Evolutionary conservation across 2,329 filamentous ascomycete species (phyloP).

Genomic region (Clarireedia sp.): DNA sequence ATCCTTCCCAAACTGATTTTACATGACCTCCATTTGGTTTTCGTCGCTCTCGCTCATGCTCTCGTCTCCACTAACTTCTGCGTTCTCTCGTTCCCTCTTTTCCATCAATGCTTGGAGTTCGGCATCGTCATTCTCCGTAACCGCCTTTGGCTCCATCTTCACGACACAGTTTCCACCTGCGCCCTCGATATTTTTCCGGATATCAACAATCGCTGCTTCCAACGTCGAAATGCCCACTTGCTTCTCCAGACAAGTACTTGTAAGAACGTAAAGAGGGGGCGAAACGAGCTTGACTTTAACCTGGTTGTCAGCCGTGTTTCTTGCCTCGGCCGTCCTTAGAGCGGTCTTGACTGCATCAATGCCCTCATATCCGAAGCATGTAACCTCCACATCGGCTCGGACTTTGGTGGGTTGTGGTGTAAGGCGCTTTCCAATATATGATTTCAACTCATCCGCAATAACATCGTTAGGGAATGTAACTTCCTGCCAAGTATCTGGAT

Average conservation of each 20-base stretch:
- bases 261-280: constrained; percentile 91
- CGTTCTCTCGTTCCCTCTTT: constrained; percentile 96
- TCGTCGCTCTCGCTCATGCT: constrained; percentile 94
- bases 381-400: constrained; percentile 93
- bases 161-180: constrained; percentile 75
- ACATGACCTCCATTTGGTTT: constrained; percentile 55
- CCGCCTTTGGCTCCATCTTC: constrained; percentile 99
- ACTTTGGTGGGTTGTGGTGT: constrained; percentile 99
- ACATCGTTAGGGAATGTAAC: constrained; percentile 79
- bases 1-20: constrained; percentile 20
- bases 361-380: constrained; percentile 91
- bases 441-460: constrained; percentile 82
- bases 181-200: constrained; percentile 69
- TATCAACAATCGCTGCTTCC: constrained; percentile 83
- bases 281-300: constrained; percentile 99
- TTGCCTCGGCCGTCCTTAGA: constrained; percentile 81
- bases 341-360: constrained; percentile 97
- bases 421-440: constrained; percentile 93
- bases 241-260: constrained; percentile 94
- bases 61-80: constrained; percentile 95
- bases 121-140: constrained; percentile 96
- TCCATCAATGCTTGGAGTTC: constrained; percentile 98
- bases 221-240: constrained; percentile 72
- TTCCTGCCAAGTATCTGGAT: constrained; percentile 93
- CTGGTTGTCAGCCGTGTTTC: constrained; percentile 85